Conservation (phyloP, 2,329 filamentous ascomycete species). For the Exophiala lecanii-corni region DNA sequence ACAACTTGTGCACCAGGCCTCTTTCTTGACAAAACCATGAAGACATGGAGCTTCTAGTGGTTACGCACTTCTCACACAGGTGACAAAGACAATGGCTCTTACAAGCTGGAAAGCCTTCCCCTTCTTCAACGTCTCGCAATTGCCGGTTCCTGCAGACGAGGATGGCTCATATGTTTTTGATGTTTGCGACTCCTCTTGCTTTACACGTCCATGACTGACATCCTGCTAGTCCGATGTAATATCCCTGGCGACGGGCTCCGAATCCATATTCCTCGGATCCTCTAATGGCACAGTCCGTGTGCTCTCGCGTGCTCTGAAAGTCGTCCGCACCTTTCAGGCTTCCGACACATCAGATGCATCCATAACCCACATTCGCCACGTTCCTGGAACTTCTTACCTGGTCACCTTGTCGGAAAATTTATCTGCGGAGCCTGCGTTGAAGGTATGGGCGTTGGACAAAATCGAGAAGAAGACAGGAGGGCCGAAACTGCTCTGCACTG, state of each 20-base stretch:
- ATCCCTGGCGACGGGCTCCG: constrained; percentile 78
- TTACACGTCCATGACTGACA: constrained; percentile 10
- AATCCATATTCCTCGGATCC: constrained; percentile 84
- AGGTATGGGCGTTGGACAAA: constrained; percentile 97
- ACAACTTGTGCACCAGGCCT: too few relatives aligned
- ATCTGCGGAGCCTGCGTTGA: constrained; percentile 78
- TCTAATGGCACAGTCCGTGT: constrained; percentile 83
- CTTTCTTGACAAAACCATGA: too few relatives aligned
- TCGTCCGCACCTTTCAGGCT: constrained; percentile 79
- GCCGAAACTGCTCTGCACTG: constrained; percentile 80
- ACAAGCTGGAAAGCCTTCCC: constrained; percentile 95
- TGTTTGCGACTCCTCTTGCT: constrained; percentile 47
- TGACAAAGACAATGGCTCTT: constrained; percentile 20
- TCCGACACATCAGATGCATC: constrained; percentile 62
- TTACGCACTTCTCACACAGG: background rate
- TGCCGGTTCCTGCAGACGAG: constrained; percentile 69
- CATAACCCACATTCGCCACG: constrained; percentile 87
- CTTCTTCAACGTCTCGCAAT: constrained; percentile 93
- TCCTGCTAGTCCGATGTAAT: constrained; percentile 63
- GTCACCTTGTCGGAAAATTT: constrained; percentile 81
- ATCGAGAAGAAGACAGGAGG: constrained; percentile 87
- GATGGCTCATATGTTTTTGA: constrained; percentile 76
- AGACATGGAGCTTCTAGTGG: constrained; percentile 4
- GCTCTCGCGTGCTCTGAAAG: constrained; percentile 80
- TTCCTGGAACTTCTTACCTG: constrained; percentile 79